phyloP scores from a whole-genome alignment of 2,329 filamentous ascomycete genomes.

The Botrytis squamosa region DNA sequence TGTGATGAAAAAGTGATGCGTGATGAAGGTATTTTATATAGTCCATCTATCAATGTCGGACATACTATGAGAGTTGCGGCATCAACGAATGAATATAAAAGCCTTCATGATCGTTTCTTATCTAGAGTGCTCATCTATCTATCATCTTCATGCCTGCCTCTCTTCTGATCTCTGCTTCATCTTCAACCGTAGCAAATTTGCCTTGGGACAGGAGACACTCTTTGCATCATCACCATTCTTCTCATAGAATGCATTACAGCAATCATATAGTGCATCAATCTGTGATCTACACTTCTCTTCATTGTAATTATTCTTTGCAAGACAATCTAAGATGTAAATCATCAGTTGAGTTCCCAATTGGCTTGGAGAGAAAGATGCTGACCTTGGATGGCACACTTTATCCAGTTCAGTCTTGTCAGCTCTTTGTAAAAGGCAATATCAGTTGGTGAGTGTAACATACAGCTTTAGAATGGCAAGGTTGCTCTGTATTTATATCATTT shows the following conservation, averaged over 20 bases:
- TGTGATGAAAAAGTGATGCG: not conserved
- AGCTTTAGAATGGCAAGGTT: slow-evolving; percentile 79
- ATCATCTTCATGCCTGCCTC: not conserved
- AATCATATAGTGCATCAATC: slow-evolving; percentile 87
- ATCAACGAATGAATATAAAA: not conserved
- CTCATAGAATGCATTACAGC: slow-evolving; percentile 86
- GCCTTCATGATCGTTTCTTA: not conserved
- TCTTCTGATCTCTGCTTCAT: slow-evolving; percentile 63
- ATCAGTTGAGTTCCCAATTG: slow-evolving; percentile 11
- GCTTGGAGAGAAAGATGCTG: slow-evolving; percentile 27
- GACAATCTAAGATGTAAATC: slow-evolving; percentile 60
- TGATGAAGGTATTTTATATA: not conserved
- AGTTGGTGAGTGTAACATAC: slow-evolving; percentile 50
- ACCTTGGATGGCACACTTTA: slow-evolving; percentile 88
- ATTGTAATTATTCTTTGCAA: slow-evolving; percentile 80
- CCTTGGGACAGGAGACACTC: slow-evolving; percentile 82
- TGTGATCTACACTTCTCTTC: slow-evolving; percentile 77
- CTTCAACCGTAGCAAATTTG: slow-evolving; percentile 75
- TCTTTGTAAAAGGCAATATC: not conserved
- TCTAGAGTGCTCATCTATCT: not conserved
- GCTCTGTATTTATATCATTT: slow-evolving; percentile 60
- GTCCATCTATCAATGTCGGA: not conserved
- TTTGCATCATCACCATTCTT: slow-evolving; percentile 72
- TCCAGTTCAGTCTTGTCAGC: slow-evolving; percentile 4
- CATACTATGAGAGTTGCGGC: not conserved